Evolutionary conservation across 2,329 filamentous ascomycete genomes (phyloP), one percentile per base, ranked within the genome.

Genomic region (Macrophomina phaseolina): DNA sequence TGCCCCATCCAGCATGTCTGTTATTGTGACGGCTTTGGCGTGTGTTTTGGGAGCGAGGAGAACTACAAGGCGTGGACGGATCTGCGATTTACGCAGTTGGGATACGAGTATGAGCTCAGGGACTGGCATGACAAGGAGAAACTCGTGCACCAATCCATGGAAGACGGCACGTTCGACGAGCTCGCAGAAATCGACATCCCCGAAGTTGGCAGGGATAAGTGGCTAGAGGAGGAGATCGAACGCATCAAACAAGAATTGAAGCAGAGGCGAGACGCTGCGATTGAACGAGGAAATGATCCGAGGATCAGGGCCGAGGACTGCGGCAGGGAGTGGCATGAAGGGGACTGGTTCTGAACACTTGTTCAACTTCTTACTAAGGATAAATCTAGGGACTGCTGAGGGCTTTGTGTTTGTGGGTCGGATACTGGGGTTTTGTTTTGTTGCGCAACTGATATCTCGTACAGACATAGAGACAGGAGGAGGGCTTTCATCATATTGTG

Each of bases 21-120:
- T 76, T 87, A 88, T 68, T 90, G 88, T 73, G 87, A 90, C 68
- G 87, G 86, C 5, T 90, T 85, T 60, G 88, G 88, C 1, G 76
- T 86, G 9, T 90, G 88, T 71, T 89, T 89, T 69, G 85, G 83
- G 11, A 81, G 80, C 4, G 78, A 83, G 38, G 75, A 81, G 4
- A 75, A 80, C 62, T 87, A 83, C 62, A 76, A 83, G 34, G 74
- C 79, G 11, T 88, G 81, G 71, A 80, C 83, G 32, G 79, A 82
- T 46, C 68, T 84, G n/a, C 78, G 80, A 53, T 80, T 77, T 34
- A 72, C 81, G 61, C 76, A 81, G 64, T 70, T 78, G 1, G 77
- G 82, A 55, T 73, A 79, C 11, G 76, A 82, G 64, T 68, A 75
- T 18, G 78, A 84, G 67, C 67, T 85, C 48, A 69, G 74, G 4